Evolutionary conservation across 1,284 basidiomycete species (phyloP), one percentile per base, ranked within the genome.

Genomic region (Neotropicomus parvogracilis): DNA sequence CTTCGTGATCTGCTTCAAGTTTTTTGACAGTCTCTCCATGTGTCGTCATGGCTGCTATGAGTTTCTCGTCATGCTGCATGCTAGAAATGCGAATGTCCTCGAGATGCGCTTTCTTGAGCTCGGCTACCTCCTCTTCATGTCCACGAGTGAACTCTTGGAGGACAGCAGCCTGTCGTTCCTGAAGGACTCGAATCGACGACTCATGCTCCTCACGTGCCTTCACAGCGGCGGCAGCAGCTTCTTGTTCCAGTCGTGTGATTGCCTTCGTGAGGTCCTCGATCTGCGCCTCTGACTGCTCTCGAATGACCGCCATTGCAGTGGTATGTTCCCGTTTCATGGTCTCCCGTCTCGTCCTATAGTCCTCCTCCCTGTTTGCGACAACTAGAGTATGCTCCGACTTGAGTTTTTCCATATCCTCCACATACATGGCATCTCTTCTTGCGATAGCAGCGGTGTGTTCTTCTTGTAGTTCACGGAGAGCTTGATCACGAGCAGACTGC

Each of bases 361-460:
- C 81, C 45, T 83, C 81, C 41, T 80, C 78, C 61, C 79, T 81
- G 39, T 73, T 72, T 28, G 74, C 68, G 35, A 85, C 57, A 16
- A 69, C 63, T 31, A 77, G 70, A 3, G 68, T 63, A 58, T 87
- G 84, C 24, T 84, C 80, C n/a, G 75, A 73, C 60, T 80, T 82
- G 40, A 85, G 65, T 46, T 71, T 75, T 58, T 84, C 78, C 35
- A 85, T 57, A 59, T 86, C 80, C 45, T 83, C 81, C 1, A 71
- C 59, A 54, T 84, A 83, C 38, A 77, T 72, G 16, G 71, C 65
- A 55, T 89, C 86, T 66, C 83, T 86, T 57, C 80, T 74, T 26
- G 74, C 59, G 46, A 85, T 73, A 11, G 80, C 81, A n/a, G 80
- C 72, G 3, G 75, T 66, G 54, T 89, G 85, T 52, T 83, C 85